phyloP scores from a whole-genome alignment of 129 eudicot species.

The Artemisia argyi region DNA sequence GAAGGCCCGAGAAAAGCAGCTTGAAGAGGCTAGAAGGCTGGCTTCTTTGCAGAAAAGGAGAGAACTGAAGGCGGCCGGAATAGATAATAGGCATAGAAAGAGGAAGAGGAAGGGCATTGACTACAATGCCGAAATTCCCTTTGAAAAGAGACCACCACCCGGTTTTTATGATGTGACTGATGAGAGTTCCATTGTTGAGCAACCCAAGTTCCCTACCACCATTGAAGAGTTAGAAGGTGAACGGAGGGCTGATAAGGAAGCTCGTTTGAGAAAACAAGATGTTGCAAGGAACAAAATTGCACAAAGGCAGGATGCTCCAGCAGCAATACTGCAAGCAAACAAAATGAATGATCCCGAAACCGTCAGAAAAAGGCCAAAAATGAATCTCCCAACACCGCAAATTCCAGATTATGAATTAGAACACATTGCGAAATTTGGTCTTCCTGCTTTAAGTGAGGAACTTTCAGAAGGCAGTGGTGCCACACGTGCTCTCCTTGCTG shows the following conservation, averaged over 20 bases:
- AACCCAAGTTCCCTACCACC: too few species aligned
- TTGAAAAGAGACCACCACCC: too few species aligned
- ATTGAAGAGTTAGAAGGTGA: slow-evolving; percentile 51
- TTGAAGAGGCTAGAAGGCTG: too few species aligned
- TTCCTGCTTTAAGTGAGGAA: slow-evolving; percentile 79
- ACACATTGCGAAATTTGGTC: slow-evolving; percentile 90
- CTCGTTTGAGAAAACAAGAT: slow-evolving; percentile 87
- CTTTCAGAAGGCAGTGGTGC: slow-evolving; percentile 87
- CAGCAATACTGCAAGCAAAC: slow-evolving; percentile 90
- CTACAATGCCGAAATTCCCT: too few species aligned
- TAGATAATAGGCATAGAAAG: too few species aligned
- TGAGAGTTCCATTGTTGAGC: too few species aligned
- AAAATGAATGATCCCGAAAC: slow-evolving; percentile 94
- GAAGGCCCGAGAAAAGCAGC: too few species aligned
- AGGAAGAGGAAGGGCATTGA: too few species aligned
- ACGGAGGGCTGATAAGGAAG: slow-evolving; percentile 82
- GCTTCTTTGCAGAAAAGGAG: too few species aligned
- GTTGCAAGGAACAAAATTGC: slow-evolving; percentile 91
- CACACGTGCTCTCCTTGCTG: slow-evolving; percentile 87
- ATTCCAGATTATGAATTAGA: slow-evolving; percentile 93
- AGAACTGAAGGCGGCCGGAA: too few species aligned
- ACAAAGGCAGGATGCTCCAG: slow-evolving; percentile 93
- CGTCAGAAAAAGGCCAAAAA: slow-evolving; percentile 82
- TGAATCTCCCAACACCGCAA: slow-evolving; percentile 97
- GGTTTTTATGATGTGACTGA: too few species aligned